Percentiles rank a stretch among this genome's conserved stretches.
Conservation (phyloP, 306 rosid species). For the Dicorynia guianensis region DNA sequence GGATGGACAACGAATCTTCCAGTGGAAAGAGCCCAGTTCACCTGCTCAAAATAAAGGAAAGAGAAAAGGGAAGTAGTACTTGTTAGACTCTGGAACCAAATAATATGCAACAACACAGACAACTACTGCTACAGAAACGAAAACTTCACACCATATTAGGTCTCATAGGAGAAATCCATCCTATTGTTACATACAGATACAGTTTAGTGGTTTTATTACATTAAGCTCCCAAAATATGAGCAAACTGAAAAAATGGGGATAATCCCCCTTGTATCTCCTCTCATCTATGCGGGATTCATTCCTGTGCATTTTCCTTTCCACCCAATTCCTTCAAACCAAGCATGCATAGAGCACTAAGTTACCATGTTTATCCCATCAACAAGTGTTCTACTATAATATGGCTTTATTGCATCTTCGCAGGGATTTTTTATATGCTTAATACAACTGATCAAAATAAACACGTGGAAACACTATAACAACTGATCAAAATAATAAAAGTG, state of each 20-base stretch:
- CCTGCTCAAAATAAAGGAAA: constrained; percentile 66
- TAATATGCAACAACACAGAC: background rate
- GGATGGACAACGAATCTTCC: constrained; percentile 93
- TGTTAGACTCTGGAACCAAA: constrained; percentile 21
- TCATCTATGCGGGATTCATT: background rate
- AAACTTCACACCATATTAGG: constrained; percentile 23
- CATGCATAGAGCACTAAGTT: background rate
- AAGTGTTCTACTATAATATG: background rate
- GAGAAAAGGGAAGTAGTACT: background rate
- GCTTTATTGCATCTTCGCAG: constrained; percentile 8
- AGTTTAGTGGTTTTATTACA: background rate
- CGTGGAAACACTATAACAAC: background rate
- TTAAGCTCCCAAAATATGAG: constrained; percentile 2
- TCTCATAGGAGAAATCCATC: background rate
- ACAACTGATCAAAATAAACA: constrained; percentile 7
- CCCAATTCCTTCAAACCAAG: constrained; percentile 10
- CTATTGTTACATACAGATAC: background rate
- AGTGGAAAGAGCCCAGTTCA: constrained; percentile 80
- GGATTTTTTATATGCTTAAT: background rate
- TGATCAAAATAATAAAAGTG: background rate
- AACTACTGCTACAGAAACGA: background rate
- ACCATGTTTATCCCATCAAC: background rate
- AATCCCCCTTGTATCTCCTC: constrained; percentile 20
- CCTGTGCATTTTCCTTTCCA: constrained; percentile 16
- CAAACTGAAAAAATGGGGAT: background rate